Evolutionary conservation across 2,329 filamentous ascomycete genomes (phyloP).

Genomic region (Ciborinia camelliae): DNA sequence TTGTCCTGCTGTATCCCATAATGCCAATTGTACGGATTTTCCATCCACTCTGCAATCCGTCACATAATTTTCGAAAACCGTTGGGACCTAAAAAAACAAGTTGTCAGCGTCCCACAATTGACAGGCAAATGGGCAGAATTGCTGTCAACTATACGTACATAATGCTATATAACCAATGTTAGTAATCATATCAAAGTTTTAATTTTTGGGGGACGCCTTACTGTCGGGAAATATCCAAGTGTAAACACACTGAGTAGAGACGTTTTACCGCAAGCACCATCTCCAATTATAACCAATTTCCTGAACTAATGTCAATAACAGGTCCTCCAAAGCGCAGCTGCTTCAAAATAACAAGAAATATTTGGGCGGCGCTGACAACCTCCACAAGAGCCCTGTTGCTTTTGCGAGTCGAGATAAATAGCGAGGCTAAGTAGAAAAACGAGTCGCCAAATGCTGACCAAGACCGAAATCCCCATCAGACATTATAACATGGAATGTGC

Average conservation of each 20-base stretch:
- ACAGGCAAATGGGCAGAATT: background rate
- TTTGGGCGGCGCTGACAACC: slow-evolving; percentile 12
- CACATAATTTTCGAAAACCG: slow-evolving; percentile 99
- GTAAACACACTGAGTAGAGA: slow-evolving; percentile 97
- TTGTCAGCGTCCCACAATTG: slow-evolving; percentile 44
- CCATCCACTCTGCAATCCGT: slow-evolving; percentile 98
- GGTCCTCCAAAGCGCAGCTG: background rate
- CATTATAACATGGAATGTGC: background rate
- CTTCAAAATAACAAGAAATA: background rate
- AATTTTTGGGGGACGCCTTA: slow-evolving; percentile 49
- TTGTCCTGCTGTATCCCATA: slow-evolving; percentile 99
- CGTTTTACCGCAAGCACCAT: slow-evolving; percentile 97
- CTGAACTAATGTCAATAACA: slow-evolving; percentile 45
- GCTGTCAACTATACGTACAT: slow-evolving; percentile 29
- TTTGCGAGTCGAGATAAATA: slow-evolving; percentile 3
- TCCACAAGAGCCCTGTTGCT: background rate
- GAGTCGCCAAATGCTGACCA: background rate
- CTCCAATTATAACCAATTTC: slow-evolving; percentile 95
- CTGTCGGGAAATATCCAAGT: slow-evolving; percentile 93
- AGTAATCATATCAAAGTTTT: slow-evolving; percentile 31
- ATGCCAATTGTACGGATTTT: slow-evolving; percentile 93
- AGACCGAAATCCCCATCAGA: background rate
- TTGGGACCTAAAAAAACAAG: slow-evolving; percentile 66
- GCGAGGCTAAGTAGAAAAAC: slow-evolving; percentile 1
- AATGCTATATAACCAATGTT: slow-evolving; percentile 50